Evolutionary conservation across 2,329 filamentous ascomycete genomes (phyloP).

Genomic region (Curvularia sp.): DNA sequence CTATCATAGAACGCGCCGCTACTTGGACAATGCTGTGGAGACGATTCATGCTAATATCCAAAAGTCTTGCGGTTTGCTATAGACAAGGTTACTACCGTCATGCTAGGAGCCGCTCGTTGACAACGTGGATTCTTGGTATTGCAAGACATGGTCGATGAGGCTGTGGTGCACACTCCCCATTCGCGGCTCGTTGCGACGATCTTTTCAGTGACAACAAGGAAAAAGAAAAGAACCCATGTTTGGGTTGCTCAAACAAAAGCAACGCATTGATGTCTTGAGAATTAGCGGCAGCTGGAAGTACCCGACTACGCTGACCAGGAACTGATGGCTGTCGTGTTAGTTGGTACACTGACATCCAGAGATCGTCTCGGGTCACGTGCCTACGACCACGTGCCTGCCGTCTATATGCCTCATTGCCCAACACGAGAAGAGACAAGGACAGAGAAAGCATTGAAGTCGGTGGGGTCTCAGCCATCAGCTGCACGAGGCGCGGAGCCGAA

Average conservation of each 20-base stretch:
- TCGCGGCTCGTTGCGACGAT: neutral
- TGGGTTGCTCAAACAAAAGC: neutral
- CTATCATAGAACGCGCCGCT: neutral
- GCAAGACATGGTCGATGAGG: slow-evolving; percentile 9
- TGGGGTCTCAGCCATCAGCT: neutral
- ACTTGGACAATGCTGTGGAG: slow-evolving; percentile 1
- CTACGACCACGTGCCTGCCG: neutral
- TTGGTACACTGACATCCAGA: neutral
- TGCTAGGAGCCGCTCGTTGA: neutral
- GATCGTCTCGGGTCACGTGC: neutral
- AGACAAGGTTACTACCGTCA: neutral
- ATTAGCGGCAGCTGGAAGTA: neutral
- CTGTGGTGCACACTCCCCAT: slow-evolving; percentile 3
- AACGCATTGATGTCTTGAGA: neutral
- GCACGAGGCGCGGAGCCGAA: neutral
- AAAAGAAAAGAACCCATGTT: neutral
- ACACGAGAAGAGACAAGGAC: neutral
- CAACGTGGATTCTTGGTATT: neutral
- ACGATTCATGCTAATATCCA: neutral
- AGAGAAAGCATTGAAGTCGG: neutral
- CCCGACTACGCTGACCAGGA: too few species aligned
- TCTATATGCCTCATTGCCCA: neutral
- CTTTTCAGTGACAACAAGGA: neutral
- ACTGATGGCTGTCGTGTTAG: neutral
- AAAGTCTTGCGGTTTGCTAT: neutral